phyloP scores from a whole-genome alignment of 73 alveolate species.

The Diophrys appendiculata region DNA sequence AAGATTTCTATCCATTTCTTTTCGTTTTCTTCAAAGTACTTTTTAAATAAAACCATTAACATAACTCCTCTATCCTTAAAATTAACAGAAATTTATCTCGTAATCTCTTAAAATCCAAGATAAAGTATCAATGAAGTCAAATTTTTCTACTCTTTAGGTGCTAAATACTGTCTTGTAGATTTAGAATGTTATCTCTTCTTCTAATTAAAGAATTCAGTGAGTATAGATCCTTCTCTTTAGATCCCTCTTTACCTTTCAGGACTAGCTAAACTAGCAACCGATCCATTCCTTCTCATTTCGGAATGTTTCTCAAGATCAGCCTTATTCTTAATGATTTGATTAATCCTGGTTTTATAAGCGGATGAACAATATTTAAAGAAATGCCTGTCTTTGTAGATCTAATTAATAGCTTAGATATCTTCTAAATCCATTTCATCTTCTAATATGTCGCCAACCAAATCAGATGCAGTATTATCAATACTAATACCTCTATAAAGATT shows the following conservation, averaged over 20 bases:
- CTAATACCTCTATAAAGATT: neutral
- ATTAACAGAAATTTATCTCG: neutral
- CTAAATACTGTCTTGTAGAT: neutral
- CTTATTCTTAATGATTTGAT: too few species aligned
- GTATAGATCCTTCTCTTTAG: neutral
- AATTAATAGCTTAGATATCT: neutral
- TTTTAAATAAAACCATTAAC: neutral
- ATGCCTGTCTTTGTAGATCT: neutral
- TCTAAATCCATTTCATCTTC: constrained; percentile 7
- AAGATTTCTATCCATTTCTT: constrained; percentile 3
- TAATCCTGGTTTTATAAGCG: neutral
- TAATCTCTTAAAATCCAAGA: constrained; percentile 1
- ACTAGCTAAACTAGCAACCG: too few species aligned
- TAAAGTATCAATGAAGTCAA: neutral
- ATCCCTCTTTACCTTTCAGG: too few species aligned
- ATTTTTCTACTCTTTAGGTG: neutral
- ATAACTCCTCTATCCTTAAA: constrained; percentile 4
- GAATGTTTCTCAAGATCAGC: too few species aligned
- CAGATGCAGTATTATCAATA: neutral
- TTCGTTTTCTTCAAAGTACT: constrained; percentile 16
- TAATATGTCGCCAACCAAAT: neutral
- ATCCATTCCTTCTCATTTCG: too few species aligned
- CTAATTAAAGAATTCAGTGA: neutral
- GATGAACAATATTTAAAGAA: neutral
- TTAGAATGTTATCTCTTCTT: neutral